A percentile compares a stretch with the other conserved stretches of the same genome.
Conservation (phyloP, 805 yeast species). For the Sugiyamaella qingdaonensis region DNA sequence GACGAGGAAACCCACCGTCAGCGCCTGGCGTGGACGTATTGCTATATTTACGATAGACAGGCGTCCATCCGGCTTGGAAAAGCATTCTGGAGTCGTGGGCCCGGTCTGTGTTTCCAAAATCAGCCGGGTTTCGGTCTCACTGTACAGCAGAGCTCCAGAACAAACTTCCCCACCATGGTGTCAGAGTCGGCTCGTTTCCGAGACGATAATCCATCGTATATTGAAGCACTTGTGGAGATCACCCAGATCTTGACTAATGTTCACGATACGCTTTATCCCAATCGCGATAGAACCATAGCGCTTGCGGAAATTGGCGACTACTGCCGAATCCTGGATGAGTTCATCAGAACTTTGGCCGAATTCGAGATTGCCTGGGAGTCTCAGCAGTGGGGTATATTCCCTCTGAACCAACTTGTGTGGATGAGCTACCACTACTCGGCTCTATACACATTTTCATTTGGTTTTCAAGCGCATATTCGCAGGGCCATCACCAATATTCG, state of each 20-base stretch:
- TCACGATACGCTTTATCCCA: slow-evolving; percentile 24
- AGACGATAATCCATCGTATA: slow-evolving; percentile 20
- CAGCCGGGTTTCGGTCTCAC: slow-evolving; percentile 10
- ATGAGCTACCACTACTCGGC: slow-evolving; percentile 19
- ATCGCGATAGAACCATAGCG: slow-evolving; percentile 23
- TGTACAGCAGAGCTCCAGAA: slow-evolving; percentile 15
- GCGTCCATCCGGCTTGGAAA: slow-evolving; percentile 23
- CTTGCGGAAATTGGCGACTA: slow-evolving; percentile 23
- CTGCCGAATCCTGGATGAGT: slow-evolving; percentile 22
- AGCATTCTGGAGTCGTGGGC: slow-evolving; percentile 25
- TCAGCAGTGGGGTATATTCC: slow-evolving; percentile 19
- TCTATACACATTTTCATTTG: slow-evolving; percentile 24
- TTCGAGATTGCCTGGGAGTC: slow-evolving; percentile 21
- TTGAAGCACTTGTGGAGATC: slow-evolving; percentile 23
- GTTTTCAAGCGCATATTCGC: slow-evolving; percentile 22
- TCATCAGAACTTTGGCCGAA: slow-evolving; percentile 21
- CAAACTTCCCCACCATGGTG: slow-evolving; percentile 22
- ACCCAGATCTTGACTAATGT: slow-evolving; percentile 24
- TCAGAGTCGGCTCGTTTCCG: slow-evolving; percentile 7
- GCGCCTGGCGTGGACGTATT: slow-evolving; percentile 24
- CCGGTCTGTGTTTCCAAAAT: slow-evolving; percentile 22
- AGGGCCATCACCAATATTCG: slow-evolving; percentile 12
- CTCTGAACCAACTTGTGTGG: slow-evolving; percentile 22
- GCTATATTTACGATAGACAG: slow-evolving; percentile 24
- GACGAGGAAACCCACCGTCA: slow-evolving; percentile 21